Evolutionary conservation across 805 yeast species (phyloP).

Genomic region (Cyberlindnera veronae): DNA sequence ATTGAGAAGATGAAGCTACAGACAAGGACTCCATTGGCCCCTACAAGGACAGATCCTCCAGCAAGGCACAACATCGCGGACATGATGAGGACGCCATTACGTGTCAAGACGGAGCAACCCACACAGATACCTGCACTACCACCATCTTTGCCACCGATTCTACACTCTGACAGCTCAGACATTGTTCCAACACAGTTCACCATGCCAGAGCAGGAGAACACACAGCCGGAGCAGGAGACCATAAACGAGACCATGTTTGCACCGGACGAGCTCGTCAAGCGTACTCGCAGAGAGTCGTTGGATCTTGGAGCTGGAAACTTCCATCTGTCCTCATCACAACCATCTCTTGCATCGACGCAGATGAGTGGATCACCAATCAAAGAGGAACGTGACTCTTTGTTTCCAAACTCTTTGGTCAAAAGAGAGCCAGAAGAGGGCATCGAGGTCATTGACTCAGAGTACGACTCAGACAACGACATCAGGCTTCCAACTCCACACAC

Average conservation of each 20-base stretch:
- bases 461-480: conserved; percentile 10
- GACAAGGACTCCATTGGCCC: conserved; percentile 1
- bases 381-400: conserved; percentile 2
- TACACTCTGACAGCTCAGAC: neutral
- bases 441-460: conserved; percentile 16
- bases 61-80: no score
- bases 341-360: no score
- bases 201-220: neutral
- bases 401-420: conserved; percentile 9
- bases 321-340: conserved; percentile 16
- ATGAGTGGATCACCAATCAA: neutral
- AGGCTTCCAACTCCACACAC: conserved; percentile 12
- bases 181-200: conserved; percentile 11
- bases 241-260: neutral
- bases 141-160: neutral
- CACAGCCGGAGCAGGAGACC: neutral
- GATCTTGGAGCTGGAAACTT: conserved; percentile 13
- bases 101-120: no score
- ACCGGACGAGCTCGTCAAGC: neutral
- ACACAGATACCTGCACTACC: neutral
- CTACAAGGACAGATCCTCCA: no score
- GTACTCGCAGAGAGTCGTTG: conserved; percentile 10
- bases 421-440: conserved; percentile 2
- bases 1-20: conserved; percentile 1
- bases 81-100: no score